These are phyloP conservation scores for Podospora didyma DNA, from an alignment of 495 filamentous ascomycete species.

Conservation along the genomic window DNA sequence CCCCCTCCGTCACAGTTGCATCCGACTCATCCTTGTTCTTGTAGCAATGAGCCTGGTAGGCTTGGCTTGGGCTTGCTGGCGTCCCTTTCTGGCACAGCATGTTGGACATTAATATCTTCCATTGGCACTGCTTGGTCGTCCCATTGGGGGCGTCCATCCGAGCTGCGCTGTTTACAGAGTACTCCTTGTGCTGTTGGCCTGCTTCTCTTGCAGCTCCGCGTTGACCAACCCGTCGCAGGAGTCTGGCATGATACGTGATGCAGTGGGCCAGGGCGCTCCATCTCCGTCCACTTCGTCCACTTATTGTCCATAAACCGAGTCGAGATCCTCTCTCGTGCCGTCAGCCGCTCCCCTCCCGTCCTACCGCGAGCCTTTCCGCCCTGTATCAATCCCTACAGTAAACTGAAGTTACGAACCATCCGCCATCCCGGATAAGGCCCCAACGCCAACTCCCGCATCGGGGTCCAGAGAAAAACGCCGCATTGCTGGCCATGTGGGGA, in stretches of 20 bases:
- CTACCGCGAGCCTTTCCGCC: not conserved
- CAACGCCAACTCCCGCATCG: conserved; percentile 2
- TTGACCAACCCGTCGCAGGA: conserved; percentile 20
- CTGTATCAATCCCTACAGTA: not conserved
- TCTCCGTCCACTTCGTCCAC: conserved; percentile 17
- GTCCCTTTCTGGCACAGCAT: not conserved
- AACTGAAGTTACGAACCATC: no score
- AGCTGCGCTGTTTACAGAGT: conserved; percentile 21
- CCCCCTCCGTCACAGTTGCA: conserved; percentile 33
- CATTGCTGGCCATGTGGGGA: conserved; percentile 35
- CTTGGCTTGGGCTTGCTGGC: conserved; percentile 2
- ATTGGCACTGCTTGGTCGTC: conserved; percentile 24
- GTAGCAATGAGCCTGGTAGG: conserved; percentile 15
- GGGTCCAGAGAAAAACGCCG: conserved; percentile 12
- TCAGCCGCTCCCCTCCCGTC: conserved; percentile 9
- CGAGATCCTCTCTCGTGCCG: conserved; percentile 10
- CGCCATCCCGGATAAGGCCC: no score
- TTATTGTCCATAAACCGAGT: conserved; percentile 21
- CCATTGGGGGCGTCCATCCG: conserved; percentile 11
- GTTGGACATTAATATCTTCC: conserved; percentile 26
- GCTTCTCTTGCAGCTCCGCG: conserved; percentile 16
- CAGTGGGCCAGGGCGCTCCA: conserved; percentile 18
- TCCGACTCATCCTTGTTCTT: conserved; percentile 30
- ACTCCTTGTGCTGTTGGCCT: conserved; percentile 8
- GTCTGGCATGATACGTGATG: conserved; percentile 24